phyloP scores from a whole-genome alignment of 1,284 basidiomycete species.

The Sanguinoderma infundibulare region DNA sequence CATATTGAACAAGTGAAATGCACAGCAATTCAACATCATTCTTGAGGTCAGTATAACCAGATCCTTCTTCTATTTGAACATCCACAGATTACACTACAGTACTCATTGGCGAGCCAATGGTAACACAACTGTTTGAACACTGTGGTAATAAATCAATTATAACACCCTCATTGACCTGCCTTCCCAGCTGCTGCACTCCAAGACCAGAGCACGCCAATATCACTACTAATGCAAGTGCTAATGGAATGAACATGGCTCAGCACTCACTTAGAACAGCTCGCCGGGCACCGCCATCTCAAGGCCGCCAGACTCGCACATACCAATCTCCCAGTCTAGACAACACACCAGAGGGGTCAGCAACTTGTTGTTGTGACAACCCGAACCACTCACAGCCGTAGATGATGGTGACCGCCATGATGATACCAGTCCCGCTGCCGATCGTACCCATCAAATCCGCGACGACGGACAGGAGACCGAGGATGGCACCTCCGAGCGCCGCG shows the following conservation, averaged over 20 bases:
- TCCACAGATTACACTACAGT: too few species aligned
- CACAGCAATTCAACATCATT: too few species aligned
- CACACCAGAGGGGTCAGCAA: constrained; percentile 1
- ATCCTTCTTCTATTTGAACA: too few species aligned
- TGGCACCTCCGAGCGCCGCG: constrained; percentile 95
- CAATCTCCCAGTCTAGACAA: constrained; percentile 76
- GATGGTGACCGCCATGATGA: constrained; percentile 96
- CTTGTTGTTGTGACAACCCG: neutral
- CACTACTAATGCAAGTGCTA: neutral
- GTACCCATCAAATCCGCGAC: constrained; percentile 97
- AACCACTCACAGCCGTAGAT: constrained; percentile 86
- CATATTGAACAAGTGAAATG: too few species aligned
- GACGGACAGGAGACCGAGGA: constrained; percentile 93
- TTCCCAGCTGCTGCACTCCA: too few species aligned
- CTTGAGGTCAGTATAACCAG: too few species aligned
- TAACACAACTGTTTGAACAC: too few species aligned
- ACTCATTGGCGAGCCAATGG: too few species aligned
- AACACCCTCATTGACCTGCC: too few species aligned
- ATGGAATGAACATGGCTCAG: neutral
- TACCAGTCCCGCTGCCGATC: constrained; percentile 96
- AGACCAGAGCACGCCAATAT: neutral
- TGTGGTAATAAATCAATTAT: too few species aligned
- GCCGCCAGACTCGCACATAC: constrained; percentile 76
- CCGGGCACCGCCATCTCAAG: constrained; percentile 77
- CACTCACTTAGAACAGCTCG: constrained; percentile 53